These are phyloP conservation scores for Fragosphaeria purpurea DNA, from an alignment of 2,329 filamentous ascomycete genomes.

Conservation along the genomic window DNA sequence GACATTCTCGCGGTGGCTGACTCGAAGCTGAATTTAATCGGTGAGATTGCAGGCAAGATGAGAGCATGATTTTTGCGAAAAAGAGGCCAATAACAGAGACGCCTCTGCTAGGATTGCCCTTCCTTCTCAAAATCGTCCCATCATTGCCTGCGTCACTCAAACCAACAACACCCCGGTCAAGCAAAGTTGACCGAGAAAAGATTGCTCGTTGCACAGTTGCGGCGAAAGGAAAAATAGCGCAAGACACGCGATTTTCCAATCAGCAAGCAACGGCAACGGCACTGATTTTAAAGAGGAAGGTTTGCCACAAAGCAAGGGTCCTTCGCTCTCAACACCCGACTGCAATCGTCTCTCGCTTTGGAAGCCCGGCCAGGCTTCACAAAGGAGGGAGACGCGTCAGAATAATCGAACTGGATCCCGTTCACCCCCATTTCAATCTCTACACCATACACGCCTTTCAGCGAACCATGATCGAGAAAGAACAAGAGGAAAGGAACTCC, in stretches of 20 bases:
- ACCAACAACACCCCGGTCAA: constrained; percentile 63
- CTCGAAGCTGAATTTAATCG: constrained; percentile 75
- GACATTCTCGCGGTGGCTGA: constrained; percentile 85
- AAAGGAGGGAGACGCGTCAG: constrained; percentile 51
- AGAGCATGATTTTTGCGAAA: not conserved
- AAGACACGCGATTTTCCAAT: not conserved
- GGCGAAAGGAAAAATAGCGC: not conserved
- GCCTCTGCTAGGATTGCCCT: too few relatives aligned
- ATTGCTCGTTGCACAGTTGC: constrained; percentile 6
- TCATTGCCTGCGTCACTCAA: constrained; percentile 41
- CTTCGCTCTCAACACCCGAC: constrained; percentile 75
- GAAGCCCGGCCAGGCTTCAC: constrained; percentile 26
- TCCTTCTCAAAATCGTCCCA: not conserved
- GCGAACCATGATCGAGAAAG: too few relatives aligned
- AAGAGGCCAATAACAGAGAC: not conserved
- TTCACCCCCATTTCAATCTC: not conserved
- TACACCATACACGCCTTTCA: too few relatives aligned
- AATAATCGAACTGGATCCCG: constrained; percentile 70
- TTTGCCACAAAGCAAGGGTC: constrained; percentile 13
- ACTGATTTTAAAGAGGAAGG: constrained; percentile 72
- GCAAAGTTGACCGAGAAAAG: constrained; percentile 35
- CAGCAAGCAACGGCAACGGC: constrained; percentile 34
- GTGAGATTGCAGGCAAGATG: constrained; percentile 43
- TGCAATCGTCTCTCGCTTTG: constrained; percentile 43
- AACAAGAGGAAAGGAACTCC: constrained; percentile 31